Base-by-base conservation (phyloP, 805 yeast species). In the Pichia californica region DNA sequence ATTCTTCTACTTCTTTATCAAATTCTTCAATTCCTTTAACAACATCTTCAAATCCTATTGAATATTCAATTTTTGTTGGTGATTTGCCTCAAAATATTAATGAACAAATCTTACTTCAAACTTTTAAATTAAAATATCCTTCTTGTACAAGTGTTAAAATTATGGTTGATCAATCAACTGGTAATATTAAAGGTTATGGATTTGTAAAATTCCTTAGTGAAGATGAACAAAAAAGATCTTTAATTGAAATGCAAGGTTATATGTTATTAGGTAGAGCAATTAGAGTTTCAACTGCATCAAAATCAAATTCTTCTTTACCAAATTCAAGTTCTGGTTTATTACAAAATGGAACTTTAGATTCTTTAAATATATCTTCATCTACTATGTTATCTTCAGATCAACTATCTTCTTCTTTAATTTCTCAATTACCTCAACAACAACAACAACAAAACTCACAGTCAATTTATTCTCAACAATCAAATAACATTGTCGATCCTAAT, bases 161-260 rank as follows among this genome's bases (percentile, higher is more conserved):
- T 48, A 87, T 88, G 80, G 61, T 74, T 38, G 96, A 88, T 61
- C 80, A 78, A 31, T 58, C 63, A 11, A 79, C 95, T 1, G 81
- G 82, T 26, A 71, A 71, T 38, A 76, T 91, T 7, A 80, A 85
- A 56, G 95, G 96, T 11, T 88, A 83, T 62, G 97, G 96, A 2
- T 89, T 89, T 67, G 86, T 88, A n/a, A 77, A 86, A 48, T 88
- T 88, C 58, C 56, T 70, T 29, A 72, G 73, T 45, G 80, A 76
- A 47, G 70, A 71, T 10, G 88, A 83, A 31, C 88, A 83, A 61
- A 81, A 79, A 52, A 72, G 79, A 40, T 88, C 96, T 0, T 60
- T 87, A 32, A 56, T 70, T 19, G 94, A 85, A 57, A 85, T 88
- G 95, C 89, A 84, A 62, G 95, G 95, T 4, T 71, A 71, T 16